Base-by-base conservation (phyloP, 805 yeast species). In the Barnettozyma sucrosica region DNA sequence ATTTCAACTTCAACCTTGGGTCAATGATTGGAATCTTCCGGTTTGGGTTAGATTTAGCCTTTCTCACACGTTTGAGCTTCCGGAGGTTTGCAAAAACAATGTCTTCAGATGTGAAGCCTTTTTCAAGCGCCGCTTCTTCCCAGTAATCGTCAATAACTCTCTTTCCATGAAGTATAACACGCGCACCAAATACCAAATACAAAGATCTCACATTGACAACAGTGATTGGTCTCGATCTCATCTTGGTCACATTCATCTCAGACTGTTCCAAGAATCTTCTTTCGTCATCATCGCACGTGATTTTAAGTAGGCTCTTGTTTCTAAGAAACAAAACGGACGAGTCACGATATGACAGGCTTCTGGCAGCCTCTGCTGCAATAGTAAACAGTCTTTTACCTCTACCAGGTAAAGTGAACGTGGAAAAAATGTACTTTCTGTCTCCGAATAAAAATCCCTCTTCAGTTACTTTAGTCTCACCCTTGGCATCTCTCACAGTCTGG, bases 101-200 rank as follows among this genome's bases (percentile, higher is more conserved):
- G 47, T 74, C 76, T 38, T 65, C 66, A 23, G 71, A 69, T 1
- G 72, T 68, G 44, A 74, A 71, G 1, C 74, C 74, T 50, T 74
- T 74, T 18, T 64, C 66, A 34, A 58, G 62, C 0, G 72, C 72
- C 4, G 63, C 54, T 4, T 64, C 65, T 51, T 77, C 82, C 79
- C 80, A 79, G 57, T 79, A 79, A 57, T 79, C 84, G 58, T 79
- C 83, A 3, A 59, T 51, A 4, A 78, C 66, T 48, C 83, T 67
- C 33, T 63, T 61, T 7, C 83, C 84, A n/a, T 63, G 57, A 2
- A 62, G 62, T 19, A 79, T 57, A 2, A 74, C 58, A 20, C 76
- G 62, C 1, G 82, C 76, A 32, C 83, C 83, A 59, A 76, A 78
- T 41, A 65, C 66, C 45, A 77, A 63, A 53, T 61, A 79, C 40